Percentiles rank a stretch among this genome's conserved stretches.
Evolutionary conservation across 2,329 filamentous ascomycete genomes (phyloP).

Genomic region (Sporothrix inflata): DNA sequence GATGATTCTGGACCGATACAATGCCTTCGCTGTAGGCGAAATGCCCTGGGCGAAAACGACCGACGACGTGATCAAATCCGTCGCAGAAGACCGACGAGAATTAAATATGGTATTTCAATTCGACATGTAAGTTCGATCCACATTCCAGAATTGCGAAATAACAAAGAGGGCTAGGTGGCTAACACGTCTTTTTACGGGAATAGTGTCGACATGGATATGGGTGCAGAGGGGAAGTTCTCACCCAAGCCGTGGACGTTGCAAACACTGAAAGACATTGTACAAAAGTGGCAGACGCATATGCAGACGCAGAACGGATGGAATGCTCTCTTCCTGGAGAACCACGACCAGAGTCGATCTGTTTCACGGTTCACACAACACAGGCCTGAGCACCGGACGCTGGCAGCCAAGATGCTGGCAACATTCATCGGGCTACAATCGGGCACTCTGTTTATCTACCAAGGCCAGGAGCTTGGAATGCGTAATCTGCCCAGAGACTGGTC

Average conservation of each 20-base stretch:
- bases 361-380: conserved; percentile 53
- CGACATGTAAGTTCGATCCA: background rate
- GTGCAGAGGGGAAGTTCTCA: background rate
- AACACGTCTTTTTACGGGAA: background rate
- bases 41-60: background rate
- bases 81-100: background rate
- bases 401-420: conserved; percentile 57
- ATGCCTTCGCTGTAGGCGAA: background rate
- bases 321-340: conserved; percentile 64
- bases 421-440: conserved; percentile 52
- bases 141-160: background rate
- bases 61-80: background rate
- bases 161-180: background rate
- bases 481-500: conserved; percentile 55
- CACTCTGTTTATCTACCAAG: conserved; percentile 62
- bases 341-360: conserved; percentile 61
- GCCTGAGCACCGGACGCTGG: conserved; percentile 45
- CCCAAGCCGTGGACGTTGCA: background rate
- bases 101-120: background rate
- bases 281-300: conserved; percentile 49
- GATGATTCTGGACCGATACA: background rate
- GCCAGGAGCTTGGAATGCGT: conserved; percentile 61
- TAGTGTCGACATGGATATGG: background rate
- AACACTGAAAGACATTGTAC: background rate
- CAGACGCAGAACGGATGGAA: conserved; percentile 59